Base-by-base conservation (phyloP, 139 green algal genomes). In the Chlorella sp. region DNA sequence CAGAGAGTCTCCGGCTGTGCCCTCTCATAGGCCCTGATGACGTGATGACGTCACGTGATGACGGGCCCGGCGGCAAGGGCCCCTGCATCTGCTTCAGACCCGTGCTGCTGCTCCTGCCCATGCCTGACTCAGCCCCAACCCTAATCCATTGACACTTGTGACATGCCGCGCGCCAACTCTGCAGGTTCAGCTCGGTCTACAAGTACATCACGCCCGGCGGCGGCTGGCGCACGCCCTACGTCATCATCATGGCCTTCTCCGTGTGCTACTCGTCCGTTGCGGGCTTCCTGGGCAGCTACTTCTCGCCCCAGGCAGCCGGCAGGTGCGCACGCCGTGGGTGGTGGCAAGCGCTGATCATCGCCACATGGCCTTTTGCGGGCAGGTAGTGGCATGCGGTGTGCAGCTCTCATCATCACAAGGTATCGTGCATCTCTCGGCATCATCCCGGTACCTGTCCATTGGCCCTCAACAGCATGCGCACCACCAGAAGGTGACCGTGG, bases 291-390 rank as follows among this genome's bases (percentile, higher is more conserved):
- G 85, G 89, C 34, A 77, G 71, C 22, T 92, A 84, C 68, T 72
- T 88, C 2, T 85, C 85, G 23, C 89, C 88, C 2, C 70, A 90
- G 71, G 88, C 88, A 0, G 89, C 86, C 1, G 89, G 67, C 5
- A 72, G 67, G 67, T 72, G 36, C n/a, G n/a, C n/a, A n/a, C n/a
- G n/a, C n/a, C n/a, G n/a, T n/a, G n/a, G n/a, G n/a, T n/a, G n/a
- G n/a, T n/a, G n/a, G n/a, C n/a, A n/a, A n/a, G n/a, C n/a, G n/a
- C n/a, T n/a, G n/a, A n/a, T n/a, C n/a, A n/a, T n/a, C n/a, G n/a
- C n/a, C n/a, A n/a, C n/a, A n/a, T n/a, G n/a, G n/a, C n/a, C n/a
- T n/a, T n/a, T n/a, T n/a, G n/a, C n/a, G n/a, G n/a, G n/a, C 24
- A 64, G 17, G 17, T 10, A 20, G 4, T 64, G 55, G 17, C 55